Conservation (phyloP, 2,329 filamentous ascomycete genomes). For the Chrysosporium keratinophilum region DNA sequence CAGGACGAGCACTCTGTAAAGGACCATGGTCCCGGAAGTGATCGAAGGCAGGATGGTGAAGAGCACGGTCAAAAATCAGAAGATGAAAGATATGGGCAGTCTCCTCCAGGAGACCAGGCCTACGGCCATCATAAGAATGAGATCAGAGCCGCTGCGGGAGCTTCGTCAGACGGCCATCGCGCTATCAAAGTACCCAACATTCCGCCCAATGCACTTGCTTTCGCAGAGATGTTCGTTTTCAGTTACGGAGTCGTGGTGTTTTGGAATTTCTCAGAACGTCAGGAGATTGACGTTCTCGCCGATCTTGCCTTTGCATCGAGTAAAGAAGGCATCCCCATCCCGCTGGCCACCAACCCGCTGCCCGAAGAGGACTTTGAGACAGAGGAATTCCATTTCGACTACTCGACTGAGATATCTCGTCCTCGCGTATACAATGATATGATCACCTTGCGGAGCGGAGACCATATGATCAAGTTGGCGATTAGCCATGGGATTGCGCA, state of each 20-base stretch:
- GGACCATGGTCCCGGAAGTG: conserved; percentile 25
- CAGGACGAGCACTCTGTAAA: conserved; percentile 39
- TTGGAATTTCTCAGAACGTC: conserved; percentile 94
- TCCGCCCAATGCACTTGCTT: conserved; percentile 60
- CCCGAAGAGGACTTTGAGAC: conserved; percentile 90
- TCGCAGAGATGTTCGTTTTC: conserved; percentile 95
- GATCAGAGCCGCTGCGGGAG: conserved; percentile 15
- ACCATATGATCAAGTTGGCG: conserved; percentile 98
- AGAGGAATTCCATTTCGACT: conserved; percentile 97
- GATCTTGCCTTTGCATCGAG: conserved; percentile 72
- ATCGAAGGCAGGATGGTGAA: conserved; percentile 6
- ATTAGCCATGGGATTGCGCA: conserved; percentile 97
- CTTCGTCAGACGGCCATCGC: background rate
- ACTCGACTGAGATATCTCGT: conserved; percentile 72
- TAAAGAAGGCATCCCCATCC: conserved; percentile 34
- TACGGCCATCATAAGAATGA: conserved; percentile 20
- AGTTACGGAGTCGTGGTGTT: conserved; percentile 96
- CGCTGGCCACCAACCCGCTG: conserved; percentile 67
- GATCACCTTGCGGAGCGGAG: conserved; percentile 87
- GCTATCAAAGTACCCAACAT: conserved; percentile 28
- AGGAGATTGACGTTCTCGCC: conserved; percentile 92
- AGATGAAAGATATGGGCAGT: conserved; percentile 15
- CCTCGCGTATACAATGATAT: conserved; percentile 97
- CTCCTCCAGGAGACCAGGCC: conserved; percentile 16
- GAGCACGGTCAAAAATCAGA: conserved; percentile 9